These are phyloP conservation scores for Ilyonectria mors-panacis DNA, from an alignment of 2,329 filamentous ascomycete genomes.

Conservation along the genomic window DNA sequence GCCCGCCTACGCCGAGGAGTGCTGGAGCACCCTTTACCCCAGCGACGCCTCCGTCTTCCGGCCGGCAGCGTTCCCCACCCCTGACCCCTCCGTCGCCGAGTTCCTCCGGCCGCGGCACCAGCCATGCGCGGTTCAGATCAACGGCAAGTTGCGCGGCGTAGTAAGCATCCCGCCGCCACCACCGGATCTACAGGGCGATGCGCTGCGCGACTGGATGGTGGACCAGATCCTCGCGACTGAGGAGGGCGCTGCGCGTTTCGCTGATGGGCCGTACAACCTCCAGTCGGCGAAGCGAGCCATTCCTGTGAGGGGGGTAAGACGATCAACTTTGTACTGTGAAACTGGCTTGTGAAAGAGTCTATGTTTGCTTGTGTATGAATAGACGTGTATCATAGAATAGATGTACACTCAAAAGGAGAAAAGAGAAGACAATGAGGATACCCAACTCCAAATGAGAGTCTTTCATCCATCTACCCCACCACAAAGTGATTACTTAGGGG, in stretches of 20 bases:
- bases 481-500: background rate
- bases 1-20: conserved; percentile 86
- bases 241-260: conserved; percentile 71
- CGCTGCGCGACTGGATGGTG: conserved; percentile 73
- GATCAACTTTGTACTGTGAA: conserved; percentile 79
- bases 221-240: conserved; percentile 72
- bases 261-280: conserved; percentile 61
- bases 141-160: conserved; percentile 82
- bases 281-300: conserved; percentile 74
- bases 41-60: conserved; percentile 57
- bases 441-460: conserved; percentile 16
- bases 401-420: conserved; percentile 26
- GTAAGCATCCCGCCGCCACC: conserved; percentile 73
- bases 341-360: background rate
- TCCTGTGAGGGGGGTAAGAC: conserved; percentile 76
- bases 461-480: conserved; percentile 1
- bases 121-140: conserved; percentile 80
- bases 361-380: conserved; percentile 13
- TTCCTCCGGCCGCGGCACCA: conserved; percentile 65
- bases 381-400: conserved; percentile 20
- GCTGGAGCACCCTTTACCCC: conserved; percentile 74
- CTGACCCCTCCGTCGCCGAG: conserved; percentile 64
- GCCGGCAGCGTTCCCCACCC: conserved; percentile 71
- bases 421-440: conserved; percentile 21
- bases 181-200: conserved; percentile 57